Conservation (phyloP, 768 basidiomycete species). For the Serendipita vermifera region DNA sequence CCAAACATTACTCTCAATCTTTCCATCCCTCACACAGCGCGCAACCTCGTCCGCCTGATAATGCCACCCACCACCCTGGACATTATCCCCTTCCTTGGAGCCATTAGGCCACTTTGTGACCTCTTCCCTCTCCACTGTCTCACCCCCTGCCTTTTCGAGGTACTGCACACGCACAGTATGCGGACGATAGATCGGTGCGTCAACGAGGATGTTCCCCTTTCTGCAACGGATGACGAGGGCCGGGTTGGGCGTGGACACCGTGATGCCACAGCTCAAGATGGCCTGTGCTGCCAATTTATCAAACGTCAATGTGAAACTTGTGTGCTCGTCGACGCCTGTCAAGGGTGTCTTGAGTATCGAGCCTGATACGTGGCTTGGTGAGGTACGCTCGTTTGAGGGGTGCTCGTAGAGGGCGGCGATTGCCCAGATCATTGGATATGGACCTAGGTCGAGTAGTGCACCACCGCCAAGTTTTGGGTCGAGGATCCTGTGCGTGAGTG, state of each 20-base stretch:
- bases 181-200: constrained; percentile 53
- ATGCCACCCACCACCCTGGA: constrained; percentile 57
- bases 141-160: constrained; percentile 35
- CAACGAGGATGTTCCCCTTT: constrained; percentile 52
- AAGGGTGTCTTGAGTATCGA: constrained; percentile 65
- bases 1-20: constrained; percentile 61
- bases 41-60: constrained; percentile 86
- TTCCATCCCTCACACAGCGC: constrained; percentile 57
- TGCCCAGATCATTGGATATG: constrained; percentile 74
- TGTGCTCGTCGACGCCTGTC: constrained; percentile 68
- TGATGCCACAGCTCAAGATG: constrained; percentile 56
- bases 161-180: constrained; percentile 53
- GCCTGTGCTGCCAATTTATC: constrained; percentile 58
- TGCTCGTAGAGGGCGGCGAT: constrained; percentile 70
- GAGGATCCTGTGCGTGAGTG: constrained; percentile 59
- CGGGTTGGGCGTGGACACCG: constrained; percentile 31
- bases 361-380: constrained; percentile 47
- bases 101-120: neutral
- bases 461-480: constrained; percentile 73
- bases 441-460: constrained; percentile 70
- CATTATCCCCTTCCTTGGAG: constrained; percentile 39
- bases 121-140: constrained; percentile 32
- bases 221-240: constrained; percentile 64
- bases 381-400: constrained; percentile 48
- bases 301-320: constrained; percentile 62